Evolutionary conservation across 768 basidiomycete genomes (phyloP).

Genomic region (Coprinopsis sp.): DNA sequence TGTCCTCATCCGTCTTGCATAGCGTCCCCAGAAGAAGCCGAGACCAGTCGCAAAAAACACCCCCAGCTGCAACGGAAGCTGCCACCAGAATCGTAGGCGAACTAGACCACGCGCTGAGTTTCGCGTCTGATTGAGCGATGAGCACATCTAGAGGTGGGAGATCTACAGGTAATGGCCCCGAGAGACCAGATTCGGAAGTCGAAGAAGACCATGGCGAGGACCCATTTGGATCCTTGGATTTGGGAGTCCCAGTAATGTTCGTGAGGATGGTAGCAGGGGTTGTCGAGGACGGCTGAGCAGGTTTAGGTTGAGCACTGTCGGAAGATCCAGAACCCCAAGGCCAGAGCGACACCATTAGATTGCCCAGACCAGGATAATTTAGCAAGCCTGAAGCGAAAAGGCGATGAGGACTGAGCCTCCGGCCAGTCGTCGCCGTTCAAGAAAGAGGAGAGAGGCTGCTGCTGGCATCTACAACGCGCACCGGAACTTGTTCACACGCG

Average conservation of each 20-base stretch:
- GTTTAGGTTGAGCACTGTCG: neutral
- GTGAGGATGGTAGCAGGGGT: neutral
- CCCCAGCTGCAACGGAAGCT: constrained; percentile 29
- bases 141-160: neutral
- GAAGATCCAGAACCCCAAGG: neutral
- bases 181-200: neutral
- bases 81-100: constrained; percentile 14
- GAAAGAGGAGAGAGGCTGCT: too few species aligned
- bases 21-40: constrained; percentile 41
- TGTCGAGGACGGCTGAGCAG: neutral
- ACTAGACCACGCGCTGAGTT: constrained; percentile 14
- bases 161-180: neutral
- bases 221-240: neutral
- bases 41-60: constrained; percentile 30
- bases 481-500: too few species aligned
- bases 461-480: too few species aligned
- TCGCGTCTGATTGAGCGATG: constrained; percentile 10
- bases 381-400: too few species aligned
- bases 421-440: too few species aligned
- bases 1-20: constrained; percentile 55
- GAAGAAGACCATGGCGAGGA: neutral
- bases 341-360: constrained; percentile 3
- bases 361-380: too few species aligned
- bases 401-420: too few species aligned
- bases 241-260: too few species aligned